These are phyloP conservation scores for Oxyria digyna DNA, from an alignment of 148 eudicot genomes.

Conservation along the genomic window DNA sequence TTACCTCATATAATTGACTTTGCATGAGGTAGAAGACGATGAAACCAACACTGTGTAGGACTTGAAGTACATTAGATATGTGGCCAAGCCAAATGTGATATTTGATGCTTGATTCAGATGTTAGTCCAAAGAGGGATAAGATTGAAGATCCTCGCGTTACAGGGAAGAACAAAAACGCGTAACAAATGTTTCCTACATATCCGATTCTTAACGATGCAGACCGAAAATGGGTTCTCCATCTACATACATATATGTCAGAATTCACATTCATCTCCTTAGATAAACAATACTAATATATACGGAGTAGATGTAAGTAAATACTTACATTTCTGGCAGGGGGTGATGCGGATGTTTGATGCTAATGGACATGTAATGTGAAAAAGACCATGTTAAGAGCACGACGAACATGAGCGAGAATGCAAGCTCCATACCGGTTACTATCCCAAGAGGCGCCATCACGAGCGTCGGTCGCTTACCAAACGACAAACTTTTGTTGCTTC, in stretches of 20 bases:
- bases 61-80: conserved; percentile 34
- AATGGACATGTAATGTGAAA: conserved; percentile 3
- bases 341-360: background rate
- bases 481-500: background rate
- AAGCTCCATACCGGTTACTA: background rate
- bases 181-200: conserved; percentile 37
- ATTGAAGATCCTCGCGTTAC: conserved; percentile 44
- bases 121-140: conserved; percentile 43
- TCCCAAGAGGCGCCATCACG: conserved; percentile 4
- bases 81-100: conserved; percentile 66
- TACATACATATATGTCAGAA: background rate
- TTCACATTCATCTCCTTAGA: background rate
- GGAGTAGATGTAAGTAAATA: background rate
- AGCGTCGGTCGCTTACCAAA: background rate
- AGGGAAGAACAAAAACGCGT: conserved; percentile 50
- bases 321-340: conserved; percentile 4
- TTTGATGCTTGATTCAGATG: conserved; percentile 52
- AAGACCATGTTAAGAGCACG: conserved; percentile 7
- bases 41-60: conserved; percentile 38
- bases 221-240: conserved; percentile 34
- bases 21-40: conserved; percentile 35
- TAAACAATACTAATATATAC: background rate
- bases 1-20: conserved; percentile 27
- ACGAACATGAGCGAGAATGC: conserved; percentile 4
- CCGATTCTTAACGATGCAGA: conserved; percentile 34